Conservation (phyloP, 1,284 basidiomycete genomes). For the Boletus smithii region DNA sequence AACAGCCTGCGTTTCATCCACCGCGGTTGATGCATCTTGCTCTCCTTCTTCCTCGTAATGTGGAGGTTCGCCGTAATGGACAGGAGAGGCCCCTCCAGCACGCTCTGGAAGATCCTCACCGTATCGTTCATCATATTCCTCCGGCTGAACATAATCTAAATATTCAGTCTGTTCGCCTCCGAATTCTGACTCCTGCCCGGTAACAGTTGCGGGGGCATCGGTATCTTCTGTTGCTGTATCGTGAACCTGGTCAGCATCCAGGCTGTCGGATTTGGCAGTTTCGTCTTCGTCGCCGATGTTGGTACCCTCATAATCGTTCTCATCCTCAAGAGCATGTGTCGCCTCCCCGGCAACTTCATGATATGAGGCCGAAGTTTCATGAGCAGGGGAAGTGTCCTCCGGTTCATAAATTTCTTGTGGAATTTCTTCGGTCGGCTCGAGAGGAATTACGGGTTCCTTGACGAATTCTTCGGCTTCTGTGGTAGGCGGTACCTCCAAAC, state of each 20-base stretch:
- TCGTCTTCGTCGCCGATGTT: constrained; percentile 24
- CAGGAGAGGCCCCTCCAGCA: constrained; percentile 8
- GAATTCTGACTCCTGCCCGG: constrained; percentile 14
- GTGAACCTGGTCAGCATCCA: constrained; percentile 36
- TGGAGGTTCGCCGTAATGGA: constrained; percentile 19
- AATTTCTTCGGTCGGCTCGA: constrained; percentile 8
- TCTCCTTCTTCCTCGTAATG: constrained; percentile 26
- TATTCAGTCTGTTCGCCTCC: constrained; percentile 34
- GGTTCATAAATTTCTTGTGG: constrained; percentile 8
- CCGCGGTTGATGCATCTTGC: constrained; percentile 14
- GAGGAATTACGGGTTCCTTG: constrained; percentile 10
- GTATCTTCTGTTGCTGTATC: constrained; percentile 17
- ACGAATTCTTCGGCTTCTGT: constrained; percentile 18
- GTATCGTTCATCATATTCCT: constrained; percentile 33
- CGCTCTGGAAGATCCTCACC: constrained; percentile 31
- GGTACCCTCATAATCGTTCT: constrained; percentile 21
- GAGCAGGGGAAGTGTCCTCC: background rate
- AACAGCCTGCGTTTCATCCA: constrained; percentile 18
- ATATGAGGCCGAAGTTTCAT: constrained; percentile 14
- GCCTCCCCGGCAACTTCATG: constrained; percentile 14
- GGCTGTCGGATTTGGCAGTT: constrained; percentile 16
- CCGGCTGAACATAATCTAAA: constrained; percentile 25
- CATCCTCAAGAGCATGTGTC: constrained; percentile 20
- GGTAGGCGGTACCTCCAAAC: constrained; percentile 1
- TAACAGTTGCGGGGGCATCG: constrained; percentile 11